Conservation (phyloP, 805 yeast species). For the Candida quercuum region DNA sequence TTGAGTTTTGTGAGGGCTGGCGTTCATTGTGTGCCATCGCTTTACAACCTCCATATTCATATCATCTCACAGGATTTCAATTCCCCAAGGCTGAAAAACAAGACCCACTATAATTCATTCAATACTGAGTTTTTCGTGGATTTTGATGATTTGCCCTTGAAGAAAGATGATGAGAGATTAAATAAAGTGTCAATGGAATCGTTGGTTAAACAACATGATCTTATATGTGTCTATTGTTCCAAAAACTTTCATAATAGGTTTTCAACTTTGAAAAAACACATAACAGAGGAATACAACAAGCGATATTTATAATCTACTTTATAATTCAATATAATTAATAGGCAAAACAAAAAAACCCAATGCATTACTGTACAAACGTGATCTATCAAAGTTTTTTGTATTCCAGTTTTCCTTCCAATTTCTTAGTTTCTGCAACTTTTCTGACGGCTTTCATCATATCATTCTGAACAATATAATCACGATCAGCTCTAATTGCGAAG, state of each 20-base stretch:
- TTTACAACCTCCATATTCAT: slow-evolving; percentile 69
- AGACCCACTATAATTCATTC: slow-evolving; percentile 68
- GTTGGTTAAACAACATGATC: slow-evolving; percentile 26
- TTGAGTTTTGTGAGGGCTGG: slow-evolving; percentile 43
- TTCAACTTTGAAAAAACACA: slow-evolving; percentile 35
- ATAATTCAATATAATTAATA: not conserved
- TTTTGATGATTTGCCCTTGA: slow-evolving; percentile 13
- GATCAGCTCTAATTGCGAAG: slow-evolving; percentile 95
- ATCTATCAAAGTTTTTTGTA: slow-evolving; percentile 79
- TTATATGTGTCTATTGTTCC: slow-evolving; percentile 38
- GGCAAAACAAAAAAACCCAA: too few relatives aligned
- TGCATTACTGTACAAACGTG: too few relatives aligned
- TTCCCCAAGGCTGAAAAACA: slow-evolving; percentile 50
- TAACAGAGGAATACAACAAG: slow-evolving; percentile 30
- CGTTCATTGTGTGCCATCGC: slow-evolving; percentile 65
- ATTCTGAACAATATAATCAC: slow-evolving; percentile 88
- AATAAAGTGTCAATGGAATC: slow-evolving; percentile 31
- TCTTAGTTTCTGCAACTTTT: slow-evolving; percentile 94
- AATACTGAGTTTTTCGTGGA: slow-evolving; percentile 58
- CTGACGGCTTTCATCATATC: slow-evolving; percentile 98
- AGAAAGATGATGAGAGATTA: slow-evolving; percentile 5
- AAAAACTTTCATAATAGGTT: slow-evolving; percentile 38
- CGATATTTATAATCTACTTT: not conserved
- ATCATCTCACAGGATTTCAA: slow-evolving; percentile 61
- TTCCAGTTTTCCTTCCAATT: slow-evolving; percentile 92